Evolutionary conservation across 768 basidiomycete genomes (phyloP).

Genomic region (Suillus occidentalis): DNA sequence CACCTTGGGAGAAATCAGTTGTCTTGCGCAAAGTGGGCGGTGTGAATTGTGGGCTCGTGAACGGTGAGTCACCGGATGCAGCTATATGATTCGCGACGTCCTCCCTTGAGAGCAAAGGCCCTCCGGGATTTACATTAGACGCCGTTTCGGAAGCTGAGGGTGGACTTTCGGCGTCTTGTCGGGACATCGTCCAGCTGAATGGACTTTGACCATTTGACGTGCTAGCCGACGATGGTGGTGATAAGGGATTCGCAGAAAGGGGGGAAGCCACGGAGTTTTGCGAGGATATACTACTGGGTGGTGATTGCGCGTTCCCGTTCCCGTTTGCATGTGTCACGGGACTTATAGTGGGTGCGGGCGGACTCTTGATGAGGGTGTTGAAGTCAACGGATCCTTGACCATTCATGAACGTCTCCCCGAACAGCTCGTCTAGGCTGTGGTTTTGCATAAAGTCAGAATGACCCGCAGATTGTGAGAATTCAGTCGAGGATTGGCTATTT

Average conservation of each 20-base stretch:
- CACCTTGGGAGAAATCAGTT: conserved; percentile 41
- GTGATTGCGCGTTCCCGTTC: conserved; percentile 17
- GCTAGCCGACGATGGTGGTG: conserved; percentile 25
- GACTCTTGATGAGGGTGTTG: conserved; percentile 32
- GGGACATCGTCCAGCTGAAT: conserved; percentile 28
- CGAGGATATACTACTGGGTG: conserved; percentile 20
- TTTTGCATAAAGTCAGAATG: conserved; percentile 26
- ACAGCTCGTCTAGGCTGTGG: conserved; percentile 43
- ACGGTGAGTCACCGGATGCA: conserved; percentile 60
- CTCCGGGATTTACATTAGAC: conserved; percentile 10
- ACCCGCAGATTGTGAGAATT: conserved; percentile 20
- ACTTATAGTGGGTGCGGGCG: conserved; percentile 36
- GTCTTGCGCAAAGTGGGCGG: conserved; percentile 40
- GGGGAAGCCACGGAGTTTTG: conserved; percentile 6
- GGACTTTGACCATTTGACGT: conserved; percentile 26
- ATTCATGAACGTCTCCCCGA: conserved; percentile 40
- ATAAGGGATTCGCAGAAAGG: conserved; percentile 21
- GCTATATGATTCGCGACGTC: conserved; percentile 53
- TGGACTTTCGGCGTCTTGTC: conserved; percentile 27
- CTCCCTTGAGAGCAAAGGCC: conserved; percentile 44
- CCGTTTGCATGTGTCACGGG: conserved; percentile 50
- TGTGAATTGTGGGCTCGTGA: conserved; percentile 33
- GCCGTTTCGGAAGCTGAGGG: conserved; percentile 42
- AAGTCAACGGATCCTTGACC: conserved; percentile 35
- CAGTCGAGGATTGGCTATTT: conserved; percentile 30